These are phyloP conservation scores for Aspergillus pseudoviridinutans DNA, from an alignment of 2,329 filamentous ascomycete species.

Conservation along the genomic window DNA sequence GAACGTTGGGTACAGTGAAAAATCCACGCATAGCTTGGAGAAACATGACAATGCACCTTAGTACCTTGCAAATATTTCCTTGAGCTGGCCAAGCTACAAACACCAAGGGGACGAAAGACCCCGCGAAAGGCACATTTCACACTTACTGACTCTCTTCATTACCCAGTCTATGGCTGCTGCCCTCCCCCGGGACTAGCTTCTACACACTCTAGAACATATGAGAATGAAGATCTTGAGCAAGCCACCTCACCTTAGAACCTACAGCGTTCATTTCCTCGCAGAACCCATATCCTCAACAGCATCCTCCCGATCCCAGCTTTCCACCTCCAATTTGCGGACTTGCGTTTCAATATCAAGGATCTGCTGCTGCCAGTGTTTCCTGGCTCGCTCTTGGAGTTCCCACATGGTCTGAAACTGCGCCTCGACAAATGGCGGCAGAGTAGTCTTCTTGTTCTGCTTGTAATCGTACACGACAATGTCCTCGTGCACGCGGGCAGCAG, in stretches of 20 bases:
- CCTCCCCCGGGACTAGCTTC: background rate
- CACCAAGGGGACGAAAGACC: no score
- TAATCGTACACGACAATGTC: constrained; percentile 80
- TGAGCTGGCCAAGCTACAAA: no score
- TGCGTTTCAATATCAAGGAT: constrained; percentile 55
- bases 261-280: constrained; percentile 19
- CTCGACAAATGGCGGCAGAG: constrained; percentile 58
- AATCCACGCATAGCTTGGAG: no score
- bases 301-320: constrained; percentile 68
- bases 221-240: background rate
- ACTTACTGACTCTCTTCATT: background rate
- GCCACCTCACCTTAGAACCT: background rate
- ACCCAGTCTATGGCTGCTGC: background rate
- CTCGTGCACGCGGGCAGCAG: constrained; percentile 71
- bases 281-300: constrained; percentile 67
- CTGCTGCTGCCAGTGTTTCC: constrained; percentile 48
- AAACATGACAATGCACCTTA: no score
- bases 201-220: background rate
- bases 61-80: no score
- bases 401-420: constrained; percentile 58
- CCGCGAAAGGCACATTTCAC: no score
- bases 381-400: constrained; percentile 58
- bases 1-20: no score
- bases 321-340: constrained; percentile 62
- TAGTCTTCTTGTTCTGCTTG: constrained; percentile 50